These are phyloP conservation scores for Pulveroboletus frians DNA, from an alignment of 768 basidiomycete species.

Conservation along the genomic window DNA sequence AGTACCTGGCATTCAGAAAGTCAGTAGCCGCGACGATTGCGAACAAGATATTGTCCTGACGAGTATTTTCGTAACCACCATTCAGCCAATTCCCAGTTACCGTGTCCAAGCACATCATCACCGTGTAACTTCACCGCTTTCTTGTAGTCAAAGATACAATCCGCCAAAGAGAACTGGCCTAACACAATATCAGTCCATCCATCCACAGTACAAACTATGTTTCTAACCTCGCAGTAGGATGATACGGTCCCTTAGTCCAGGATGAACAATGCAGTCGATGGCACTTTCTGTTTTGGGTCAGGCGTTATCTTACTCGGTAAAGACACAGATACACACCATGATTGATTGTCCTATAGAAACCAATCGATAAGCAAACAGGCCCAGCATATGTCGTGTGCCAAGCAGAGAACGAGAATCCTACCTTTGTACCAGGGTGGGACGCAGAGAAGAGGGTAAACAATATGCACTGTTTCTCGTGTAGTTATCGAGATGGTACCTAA, in stretches of 20 bases:
- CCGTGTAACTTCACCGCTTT: slow-evolving; percentile 72
- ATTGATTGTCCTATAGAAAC: slow-evolving; percentile 58
- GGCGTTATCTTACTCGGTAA: neutral
- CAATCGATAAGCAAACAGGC: slow-evolving; percentile 1
- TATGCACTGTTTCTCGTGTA: slow-evolving; percentile 82
- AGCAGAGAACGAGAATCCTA: slow-evolving; percentile 25
- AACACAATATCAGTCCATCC: slow-evolving; percentile 5
- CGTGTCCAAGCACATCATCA: slow-evolving; percentile 85
- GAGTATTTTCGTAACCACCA: slow-evolving; percentile 79
- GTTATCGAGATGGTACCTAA: slow-evolving; percentile 87
- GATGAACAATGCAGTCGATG: slow-evolving; percentile 87
- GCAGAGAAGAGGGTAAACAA: slow-evolving; percentile 80
- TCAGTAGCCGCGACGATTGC: neutral
- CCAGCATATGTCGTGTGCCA: neutral
- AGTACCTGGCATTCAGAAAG: slow-evolving; percentile 46
- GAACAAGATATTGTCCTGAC: slow-evolving; percentile 33
- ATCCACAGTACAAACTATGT: slow-evolving; percentile 15
- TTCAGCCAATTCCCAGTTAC: slow-evolving; percentile 87
- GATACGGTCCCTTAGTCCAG: slow-evolving; percentile 86
- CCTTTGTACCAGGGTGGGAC: slow-evolving; percentile 86
- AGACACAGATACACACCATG: slow-evolving; percentile 53
- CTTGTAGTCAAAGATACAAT: slow-evolving; percentile 72
- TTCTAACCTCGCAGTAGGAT: slow-evolving; percentile 73
- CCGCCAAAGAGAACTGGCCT: slow-evolving; percentile 78
- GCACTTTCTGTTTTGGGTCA: slow-evolving; percentile 58